These are phyloP conservation scores for Nakaseomyces bracarensis DNA, from an alignment of 1,139 yeast species.

Conservation along the genomic window DNA sequence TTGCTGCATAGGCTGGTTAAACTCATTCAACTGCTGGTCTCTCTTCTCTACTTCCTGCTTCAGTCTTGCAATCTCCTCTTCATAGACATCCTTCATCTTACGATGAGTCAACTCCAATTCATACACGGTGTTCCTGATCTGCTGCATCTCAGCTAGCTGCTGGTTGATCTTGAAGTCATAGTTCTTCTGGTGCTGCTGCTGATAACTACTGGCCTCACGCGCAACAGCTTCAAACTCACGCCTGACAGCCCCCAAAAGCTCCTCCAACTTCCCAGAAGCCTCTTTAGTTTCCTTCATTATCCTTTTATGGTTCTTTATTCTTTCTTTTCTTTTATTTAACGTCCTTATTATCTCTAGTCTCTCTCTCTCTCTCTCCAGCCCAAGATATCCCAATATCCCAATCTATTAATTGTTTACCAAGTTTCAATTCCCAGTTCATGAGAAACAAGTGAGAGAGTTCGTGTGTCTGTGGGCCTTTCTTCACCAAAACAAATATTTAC, in stretches of 20 bases:
- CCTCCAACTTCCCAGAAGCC: conserved; percentile 33
- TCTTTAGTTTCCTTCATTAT: conserved; percentile 1
- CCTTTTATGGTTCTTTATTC: neutral
- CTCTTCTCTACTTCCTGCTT: conserved; percentile 78
- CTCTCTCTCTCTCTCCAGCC: neutral
- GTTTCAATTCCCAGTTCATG: too few species aligned
- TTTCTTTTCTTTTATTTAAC: neutral
- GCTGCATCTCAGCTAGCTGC: conserved; percentile 91
- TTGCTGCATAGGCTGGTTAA: conserved; percentile 32
- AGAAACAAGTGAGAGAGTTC: too few species aligned
- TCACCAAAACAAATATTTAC: too few species aligned
- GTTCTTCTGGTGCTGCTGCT: conserved; percentile 82
- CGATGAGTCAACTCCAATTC: conserved; percentile 92
- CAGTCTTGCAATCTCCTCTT: conserved; percentile 79
- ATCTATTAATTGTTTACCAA: too few species aligned
- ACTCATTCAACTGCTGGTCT: conserved; percentile 47
- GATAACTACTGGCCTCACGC: conserved; percentile 77
- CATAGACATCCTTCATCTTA: conserved; percentile 91
- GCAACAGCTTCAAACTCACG: conserved; percentile 84
- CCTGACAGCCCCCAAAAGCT: conserved; percentile 83
- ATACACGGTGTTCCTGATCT: conserved; percentile 85
- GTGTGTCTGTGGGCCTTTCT: too few species aligned
- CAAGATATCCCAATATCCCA: too few species aligned
- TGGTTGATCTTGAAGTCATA: conserved; percentile 84
- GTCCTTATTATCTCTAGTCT: neutral